Evolutionary conservation across 169 alveolate species (phyloP), one percentile per base, ranked within the genome.

Genomic region (Plasmodium cynomolgi): DNA sequence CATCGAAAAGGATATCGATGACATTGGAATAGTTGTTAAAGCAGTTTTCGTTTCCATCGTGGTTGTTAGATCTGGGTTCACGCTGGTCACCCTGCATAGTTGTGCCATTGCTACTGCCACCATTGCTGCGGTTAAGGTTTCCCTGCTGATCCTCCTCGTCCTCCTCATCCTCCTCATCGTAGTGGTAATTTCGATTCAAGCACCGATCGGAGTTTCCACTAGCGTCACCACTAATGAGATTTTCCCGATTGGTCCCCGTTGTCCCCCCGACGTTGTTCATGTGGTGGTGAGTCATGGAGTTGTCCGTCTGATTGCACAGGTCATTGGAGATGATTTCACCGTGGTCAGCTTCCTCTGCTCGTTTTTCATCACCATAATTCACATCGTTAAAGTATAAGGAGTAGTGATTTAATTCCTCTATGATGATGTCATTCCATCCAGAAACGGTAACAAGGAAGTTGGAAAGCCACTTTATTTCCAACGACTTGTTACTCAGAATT

Each of bases 371-470:
- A 0, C 44, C 47, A 56, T 86, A 86, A 3, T 75, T 75, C 0
- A 56, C 56, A 77, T 86, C 93, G 44, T 86, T 86, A 26, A 86
- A 86, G 17, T 86, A 86, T 77, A 86, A 20, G n/a, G 93, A 86
- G 44, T 86, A 86, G 81, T 86, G 93, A 7, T 86, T 86, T 29
- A 86, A 39, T 17, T 86, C 93, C 15, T 86, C 93, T 3, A 86
- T 86, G 15, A 86, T 86, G 3, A 86, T 86, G 44, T 86, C 93
- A 86, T 86, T 86, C 93, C 93, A 86, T 11, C 93, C 93, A 3
- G 93, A 86, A 9, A 86, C 93, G 44, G 93, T 86, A 8, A 86
- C 93, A 77, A 86, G 72, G 71, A 86, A 86, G 26, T 86, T 86
- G 0, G 93, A 86, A 1, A 86, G 26, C 93, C 93, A 86, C 44